phyloP scores from a whole-genome alignment of 192 early-diverging fungal genomes.

The Paraglomus brasilianum region DNA sequence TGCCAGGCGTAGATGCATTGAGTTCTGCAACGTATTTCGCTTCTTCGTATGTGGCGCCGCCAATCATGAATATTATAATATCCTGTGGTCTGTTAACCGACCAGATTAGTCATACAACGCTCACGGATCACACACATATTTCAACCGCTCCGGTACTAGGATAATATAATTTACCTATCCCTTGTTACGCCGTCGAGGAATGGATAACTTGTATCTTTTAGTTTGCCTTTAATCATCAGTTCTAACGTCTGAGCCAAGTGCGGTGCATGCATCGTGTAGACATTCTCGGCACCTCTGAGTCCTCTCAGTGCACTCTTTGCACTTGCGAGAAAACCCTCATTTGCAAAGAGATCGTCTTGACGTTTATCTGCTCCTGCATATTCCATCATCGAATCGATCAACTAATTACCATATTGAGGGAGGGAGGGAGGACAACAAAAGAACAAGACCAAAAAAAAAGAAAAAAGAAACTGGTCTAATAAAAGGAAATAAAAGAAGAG shows the following conservation, averaged over 20 bases:
- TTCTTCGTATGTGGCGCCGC: conserved; percentile 94
- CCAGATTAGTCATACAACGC: too few relatives aligned
- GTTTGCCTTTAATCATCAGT: conserved; percentile 72
- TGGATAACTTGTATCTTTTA: conserved; percentile 76
- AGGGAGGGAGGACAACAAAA: conserved; percentile 18
- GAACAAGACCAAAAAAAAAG: background rate
- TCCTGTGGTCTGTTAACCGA: conserved; percentile 86
- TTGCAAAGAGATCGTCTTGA: conserved; percentile 87
- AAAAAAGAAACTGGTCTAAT: background rate
- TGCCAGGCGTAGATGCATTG: conserved; percentile 74
- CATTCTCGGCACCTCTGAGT: conserved; percentile 96
- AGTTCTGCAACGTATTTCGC: conserved; percentile 82
- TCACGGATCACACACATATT: too few relatives aligned
- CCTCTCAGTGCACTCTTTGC: conserved; percentile 92
- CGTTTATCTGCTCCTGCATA: conserved; percentile 79
- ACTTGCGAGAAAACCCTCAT: conserved; percentile 80
- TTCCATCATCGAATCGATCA: conserved; percentile 68
- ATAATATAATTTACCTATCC: conserved; percentile 52
- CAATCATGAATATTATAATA: conserved; percentile 93
- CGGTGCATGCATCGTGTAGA: conserved; percentile 95
- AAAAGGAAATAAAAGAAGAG: background rate
- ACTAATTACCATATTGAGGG: too few relatives aligned
- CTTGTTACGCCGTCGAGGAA: conserved; percentile 65
- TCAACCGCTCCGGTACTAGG: too few relatives aligned
- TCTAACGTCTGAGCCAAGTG: conserved; percentile 80